A percentile compares a stretch with the other conserved stretches of the same genome.
These are phyloP conservation scores for Ogataea populi-albae DNA, from an alignment of 805 yeast species.

Conservation along the genomic window DNA sequence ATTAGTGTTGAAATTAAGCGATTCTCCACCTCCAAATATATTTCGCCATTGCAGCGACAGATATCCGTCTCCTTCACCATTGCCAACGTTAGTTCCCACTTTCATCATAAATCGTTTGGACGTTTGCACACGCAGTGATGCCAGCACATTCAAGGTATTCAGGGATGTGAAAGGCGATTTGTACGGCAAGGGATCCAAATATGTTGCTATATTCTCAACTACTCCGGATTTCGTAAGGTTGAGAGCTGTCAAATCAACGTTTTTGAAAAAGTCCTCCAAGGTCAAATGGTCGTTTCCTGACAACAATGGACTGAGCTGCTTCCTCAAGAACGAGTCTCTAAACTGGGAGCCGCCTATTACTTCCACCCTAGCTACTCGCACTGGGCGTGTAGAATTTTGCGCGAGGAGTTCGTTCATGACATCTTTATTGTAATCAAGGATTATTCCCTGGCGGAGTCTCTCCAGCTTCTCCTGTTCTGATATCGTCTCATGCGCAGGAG, in stretches of 20 bases:
- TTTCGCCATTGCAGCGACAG: constrained; percentile 65
- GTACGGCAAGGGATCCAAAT: constrained; percentile 24
- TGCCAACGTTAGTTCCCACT: constrained; percentile 94
- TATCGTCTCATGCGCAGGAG: constrained; percentile 5
- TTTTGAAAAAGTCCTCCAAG: constrained; percentile 37
- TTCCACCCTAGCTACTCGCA: constrained; percentile 42
- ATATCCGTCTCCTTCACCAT: constrained; percentile 96
- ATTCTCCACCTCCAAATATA: constrained; percentile 57
- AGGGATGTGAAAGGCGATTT: constrained; percentile 17
- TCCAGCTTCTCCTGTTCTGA: constrained; percentile 22
- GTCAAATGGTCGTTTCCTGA: constrained; percentile 33
- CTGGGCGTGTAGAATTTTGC: constrained; percentile 38
- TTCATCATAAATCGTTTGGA: constrained; percentile 73
- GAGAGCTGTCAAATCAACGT: constrained; percentile 42
- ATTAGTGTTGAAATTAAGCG: constrained; percentile 44
- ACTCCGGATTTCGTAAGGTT: constrained; percentile 43
- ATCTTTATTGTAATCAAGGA: constrained; percentile 27
- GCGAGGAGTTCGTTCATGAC: constrained; percentile 29
- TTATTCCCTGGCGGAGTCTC: constrained; percentile 25
- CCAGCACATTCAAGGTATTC: constrained; percentile 27
- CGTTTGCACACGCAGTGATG: constrained; percentile 42
- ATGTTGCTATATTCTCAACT: constrained; percentile 40
- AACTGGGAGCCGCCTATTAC: constrained; percentile 44
- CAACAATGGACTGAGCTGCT: constrained; percentile 48
- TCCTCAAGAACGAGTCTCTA: constrained; percentile 42